These are phyloP conservation scores for Hemisphaericaspora lyxosophila DNA, from an alignment of 1,139 yeast species.

Conservation along the genomic window DNA sequence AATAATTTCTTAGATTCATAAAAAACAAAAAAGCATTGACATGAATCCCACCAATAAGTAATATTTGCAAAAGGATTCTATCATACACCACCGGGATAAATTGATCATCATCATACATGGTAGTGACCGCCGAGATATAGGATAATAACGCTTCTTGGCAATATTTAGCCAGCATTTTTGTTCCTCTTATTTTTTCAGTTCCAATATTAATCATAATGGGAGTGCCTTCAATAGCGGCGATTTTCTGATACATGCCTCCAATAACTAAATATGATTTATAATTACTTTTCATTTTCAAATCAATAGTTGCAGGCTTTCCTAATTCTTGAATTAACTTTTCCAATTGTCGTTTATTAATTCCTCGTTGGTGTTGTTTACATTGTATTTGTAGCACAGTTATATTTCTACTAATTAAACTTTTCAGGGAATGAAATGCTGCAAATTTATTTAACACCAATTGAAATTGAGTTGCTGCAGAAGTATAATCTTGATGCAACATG, in stretches of 20 bases:
- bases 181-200: not conserved
- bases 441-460: not conserved
- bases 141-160: constrained; percentile 6
- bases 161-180: constrained; percentile 1
- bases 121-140: constrained; percentile 7
- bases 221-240: not conserved
- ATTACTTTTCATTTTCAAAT: not conserved
- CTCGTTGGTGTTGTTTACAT: not conserved
- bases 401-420: not conserved
- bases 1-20: constrained; percentile 10
- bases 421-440: not conserved
- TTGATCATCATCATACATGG: constrained; percentile 11
- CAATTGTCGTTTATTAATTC: not conserved
- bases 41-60: constrained; percentile 4
- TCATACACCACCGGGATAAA: constrained; percentile 11
- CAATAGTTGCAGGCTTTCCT: not conserved
- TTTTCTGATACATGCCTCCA: not conserved
- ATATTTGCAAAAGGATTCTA: constrained; percentile 6
- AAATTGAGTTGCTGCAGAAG: constrained; percentile 9
- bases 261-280: not conserved
- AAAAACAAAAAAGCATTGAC: constrained; percentile 8
- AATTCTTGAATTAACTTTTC: not conserved
- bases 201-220: constrained; percentile 3
- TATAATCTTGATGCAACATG: constrained; percentile 13
- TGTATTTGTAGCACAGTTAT: not conserved